Evolutionary conservation across 192 early-diverging fungal species (phyloP), one percentile per base, ranked within the genome.

Genomic region (Lunasporangiospora selenospora): DNA sequence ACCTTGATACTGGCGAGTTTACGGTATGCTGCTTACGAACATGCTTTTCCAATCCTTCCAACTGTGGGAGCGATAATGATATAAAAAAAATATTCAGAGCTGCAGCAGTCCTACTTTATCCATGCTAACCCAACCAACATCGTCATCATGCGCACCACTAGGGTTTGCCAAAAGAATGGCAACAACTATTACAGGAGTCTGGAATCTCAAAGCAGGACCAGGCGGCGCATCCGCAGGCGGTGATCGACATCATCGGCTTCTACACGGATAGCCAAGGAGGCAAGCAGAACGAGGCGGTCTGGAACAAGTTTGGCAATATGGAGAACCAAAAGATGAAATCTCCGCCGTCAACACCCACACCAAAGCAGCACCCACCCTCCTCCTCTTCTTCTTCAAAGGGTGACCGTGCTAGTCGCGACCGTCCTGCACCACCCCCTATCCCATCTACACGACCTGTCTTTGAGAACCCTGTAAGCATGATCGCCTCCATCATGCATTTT

Each of bases 101-200:
- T n/a, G n/a, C n/a, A n/a, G n/a, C n/a, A n/a, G n/a, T n/a, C n/a
- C n/a, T n/a, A n/a, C n/a, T n/a, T n/a, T n/a, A n/a, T n/a, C n/a
- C n/a, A n/a, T n/a, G n/a, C n/a, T n/a, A n/a, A n/a, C n/a, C n/a
- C n/a, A n/a, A n/a, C n/a, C n/a, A n/a, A n/a, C n/a, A n/a, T n/a
- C n/a, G n/a, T n/a, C n/a, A n/a, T n/a, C n/a, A n/a, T n/a, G n/a
- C n/a, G n/a, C 29, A 15, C 12, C 27, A 0, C 47, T 80, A 95
- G 94, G 97, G 97, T 38, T 75, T 99, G 41, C 97, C 97, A 23
- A 86, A 89, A 66, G 92, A 95, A 78, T 99, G 97, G 96, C 89
- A 93, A 31, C 82, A 88, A 29, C 80, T 99, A 77, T 83, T 99
- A 30, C 87, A 92, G 65, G 91, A 97, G 55, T 90, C 95, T 44